Percentiles rank a stretch among this genome's conserved stretches.
Conservation (phyloP, 371 early-diverging fungal species). For the Syncephalastrum sp. region DNA sequence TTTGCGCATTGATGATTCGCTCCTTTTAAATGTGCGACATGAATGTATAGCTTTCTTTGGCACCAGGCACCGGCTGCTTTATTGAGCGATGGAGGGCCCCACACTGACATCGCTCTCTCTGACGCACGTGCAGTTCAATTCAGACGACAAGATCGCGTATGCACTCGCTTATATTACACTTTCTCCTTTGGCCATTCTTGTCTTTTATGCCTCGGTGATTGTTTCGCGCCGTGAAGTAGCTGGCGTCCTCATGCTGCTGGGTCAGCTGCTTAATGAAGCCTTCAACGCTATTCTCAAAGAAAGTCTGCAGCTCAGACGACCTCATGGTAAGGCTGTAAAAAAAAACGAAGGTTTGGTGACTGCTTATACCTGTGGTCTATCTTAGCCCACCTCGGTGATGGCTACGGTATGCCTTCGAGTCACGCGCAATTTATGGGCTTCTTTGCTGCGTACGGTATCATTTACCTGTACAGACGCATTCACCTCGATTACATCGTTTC, state of each 20-base stretch:
- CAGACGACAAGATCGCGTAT: slow-evolving; percentile 51
- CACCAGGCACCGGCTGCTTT: too few relatives aligned
- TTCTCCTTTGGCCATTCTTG: slow-evolving; percentile 76
- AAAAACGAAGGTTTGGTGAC: not conserved
- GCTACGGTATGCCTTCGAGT: slow-evolving; percentile 95
- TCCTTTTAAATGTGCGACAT: too few relatives aligned
- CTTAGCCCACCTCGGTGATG: slow-evolving; percentile 73
- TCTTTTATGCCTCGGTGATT: slow-evolving; percentile 76
- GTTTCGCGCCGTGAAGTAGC: slow-evolving; percentile 75
- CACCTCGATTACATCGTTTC: slow-evolving; percentile 28
- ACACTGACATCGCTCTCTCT: slow-evolving; percentile 61
- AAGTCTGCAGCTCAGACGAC: slow-evolving; percentile 71
- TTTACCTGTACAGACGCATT: slow-evolving; percentile 59
- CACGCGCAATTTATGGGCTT: slow-evolving; percentile 92
- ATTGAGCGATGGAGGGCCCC: slow-evolving; percentile 1
- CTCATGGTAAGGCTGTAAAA: slow-evolving; percentile 53
- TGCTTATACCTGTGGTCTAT: not conserved
- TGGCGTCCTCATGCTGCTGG: slow-evolving; percentile 69
- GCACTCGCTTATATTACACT: slow-evolving; percentile 71
- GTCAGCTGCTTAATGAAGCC: slow-evolving; percentile 82
- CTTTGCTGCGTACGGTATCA: slow-evolving; percentile 64
- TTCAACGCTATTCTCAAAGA: slow-evolving; percentile 74
- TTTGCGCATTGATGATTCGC: too few relatives aligned
- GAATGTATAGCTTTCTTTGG: too few relatives aligned
- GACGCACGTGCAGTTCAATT: slow-evolving; percentile 74